Evolutionary conservation across 2,329 filamentous ascomycete genomes (phyloP).

Genomic region (Diaporthe citri): DNA sequence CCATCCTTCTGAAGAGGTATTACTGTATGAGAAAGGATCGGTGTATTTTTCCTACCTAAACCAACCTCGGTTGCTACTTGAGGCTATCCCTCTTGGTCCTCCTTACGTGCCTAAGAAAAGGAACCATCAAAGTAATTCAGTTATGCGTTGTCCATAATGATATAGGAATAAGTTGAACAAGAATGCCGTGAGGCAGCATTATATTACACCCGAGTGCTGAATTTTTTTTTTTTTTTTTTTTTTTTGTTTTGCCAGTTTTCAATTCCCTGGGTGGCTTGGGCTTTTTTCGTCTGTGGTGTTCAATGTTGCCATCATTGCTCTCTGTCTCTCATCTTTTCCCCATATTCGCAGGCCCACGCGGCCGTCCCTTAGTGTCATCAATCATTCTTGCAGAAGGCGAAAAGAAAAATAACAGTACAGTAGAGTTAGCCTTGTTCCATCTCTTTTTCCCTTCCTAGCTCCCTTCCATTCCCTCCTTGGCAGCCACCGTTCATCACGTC

Average conservation of each 20-base stretch:
- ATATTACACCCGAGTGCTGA: slow-evolving; percentile 48
- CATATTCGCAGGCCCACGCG: slow-evolving; percentile 19
- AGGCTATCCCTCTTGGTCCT: not conserved
- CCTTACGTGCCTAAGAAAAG: not conserved
- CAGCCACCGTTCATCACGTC: slow-evolving; percentile 34
- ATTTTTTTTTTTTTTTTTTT: slow-evolving; percentile 38
- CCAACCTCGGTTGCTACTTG: slow-evolving; percentile 18
- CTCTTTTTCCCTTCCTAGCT: slow-evolving; percentile 16
- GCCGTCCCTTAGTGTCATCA: slow-evolving; percentile 40
- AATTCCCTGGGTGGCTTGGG: not conserved
- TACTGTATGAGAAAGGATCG: not conserved
- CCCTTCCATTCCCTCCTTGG: slow-evolving; percentile 19
- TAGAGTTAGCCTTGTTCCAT: slow-evolving; percentile 9
- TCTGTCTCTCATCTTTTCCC: slow-evolving; percentile 17
- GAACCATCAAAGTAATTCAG: not conserved
- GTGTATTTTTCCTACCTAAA: slow-evolving; percentile 29
- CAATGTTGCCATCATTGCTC: slow-evolving; percentile 32
- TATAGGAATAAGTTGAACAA: slow-evolving; percentile 40
- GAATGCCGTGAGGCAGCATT: slow-evolving; percentile 64
- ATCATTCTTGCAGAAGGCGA: slow-evolving; percentile 36
- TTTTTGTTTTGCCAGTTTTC: slow-evolving; percentile 16
- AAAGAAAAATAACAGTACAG: slow-evolving; percentile 35
- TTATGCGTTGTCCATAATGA: not conserved
- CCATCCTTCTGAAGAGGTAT: too few relatives aligned
- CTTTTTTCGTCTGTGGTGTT: slow-evolving; percentile 23